Evolutionary conservation across 495 filamentous ascomycete species (phyloP).

Genomic region (Podospora pseudoanserina): DNA sequence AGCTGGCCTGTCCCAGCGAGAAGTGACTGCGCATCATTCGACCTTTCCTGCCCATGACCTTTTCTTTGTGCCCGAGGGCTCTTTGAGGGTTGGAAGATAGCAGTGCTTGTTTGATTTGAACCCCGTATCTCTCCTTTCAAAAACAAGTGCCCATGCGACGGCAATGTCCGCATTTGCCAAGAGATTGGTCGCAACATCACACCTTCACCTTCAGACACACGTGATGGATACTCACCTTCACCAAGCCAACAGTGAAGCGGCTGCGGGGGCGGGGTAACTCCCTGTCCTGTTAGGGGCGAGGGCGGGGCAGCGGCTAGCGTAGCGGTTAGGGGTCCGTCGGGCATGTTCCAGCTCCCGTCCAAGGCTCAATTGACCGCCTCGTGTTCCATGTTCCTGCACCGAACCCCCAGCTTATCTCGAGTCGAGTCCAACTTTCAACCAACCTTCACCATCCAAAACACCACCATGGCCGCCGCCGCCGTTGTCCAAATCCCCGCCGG

Average conservation of each 20-base stretch:
- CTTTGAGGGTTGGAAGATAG: no score
- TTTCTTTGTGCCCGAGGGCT: no score
- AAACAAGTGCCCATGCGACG: no score
- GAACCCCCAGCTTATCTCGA: constrained; percentile 5
- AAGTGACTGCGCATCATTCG: no score
- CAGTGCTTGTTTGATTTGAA: no score
- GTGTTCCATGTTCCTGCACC: neutral
- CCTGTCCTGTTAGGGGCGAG: neutral
- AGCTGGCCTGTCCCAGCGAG: no score
- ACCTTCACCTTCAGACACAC: neutral
- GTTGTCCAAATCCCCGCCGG: constrained; percentile 50
- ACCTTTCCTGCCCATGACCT: no score
- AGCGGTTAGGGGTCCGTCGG: constrained; percentile 2
- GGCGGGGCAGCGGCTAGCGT: neutral
- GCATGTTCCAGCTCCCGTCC: neutral
- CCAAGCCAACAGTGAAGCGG: neutral
- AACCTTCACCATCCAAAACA: constrained; percentile 4
- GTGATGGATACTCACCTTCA: neutral
- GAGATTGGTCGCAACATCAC: neutral
- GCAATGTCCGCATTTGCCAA: neutral
- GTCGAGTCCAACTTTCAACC: constrained; percentile 2
- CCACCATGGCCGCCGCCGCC: constrained; percentile 38
- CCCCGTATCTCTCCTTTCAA: no score
- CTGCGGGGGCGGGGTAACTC: constrained; percentile 11
- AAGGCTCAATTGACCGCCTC: constrained; percentile 13